Evolutionary conservation across 208 protist genomes (phyloP).

Genomic region (Novymonas esmeraldas): DNA sequence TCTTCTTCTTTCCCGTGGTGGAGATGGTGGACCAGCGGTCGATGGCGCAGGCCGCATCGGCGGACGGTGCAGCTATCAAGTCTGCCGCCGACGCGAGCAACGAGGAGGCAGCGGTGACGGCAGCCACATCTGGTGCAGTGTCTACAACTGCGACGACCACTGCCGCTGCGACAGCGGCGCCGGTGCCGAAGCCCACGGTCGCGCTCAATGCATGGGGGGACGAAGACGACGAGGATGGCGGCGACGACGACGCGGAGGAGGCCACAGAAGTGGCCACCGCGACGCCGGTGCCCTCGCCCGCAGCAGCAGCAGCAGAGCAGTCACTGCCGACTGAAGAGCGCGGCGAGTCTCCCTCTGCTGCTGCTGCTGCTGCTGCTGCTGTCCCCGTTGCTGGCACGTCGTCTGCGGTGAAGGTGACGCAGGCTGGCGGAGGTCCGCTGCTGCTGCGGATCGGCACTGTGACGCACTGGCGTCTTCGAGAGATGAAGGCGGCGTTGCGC

Average conservation of each 20-base stretch:
- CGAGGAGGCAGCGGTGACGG: slow-evolving; percentile 8
- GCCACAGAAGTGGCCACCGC: slow-evolving; percentile 1
- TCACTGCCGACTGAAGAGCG: too few relatives aligned
- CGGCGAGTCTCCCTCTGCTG: too few relatives aligned
- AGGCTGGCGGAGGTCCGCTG: slow-evolving; percentile 9
- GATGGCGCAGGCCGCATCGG: slow-evolving; percentile 5
- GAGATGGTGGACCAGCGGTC: slow-evolving; percentile 23
- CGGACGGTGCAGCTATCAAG: not conserved
- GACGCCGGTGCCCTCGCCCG: not conserved
- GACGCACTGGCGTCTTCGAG: slow-evolving; percentile 40
- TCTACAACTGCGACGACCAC: too few relatives aligned
- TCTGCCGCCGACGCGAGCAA: slow-evolving; percentile 9
- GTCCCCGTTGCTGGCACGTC: not conserved
- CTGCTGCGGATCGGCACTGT: slow-evolving; percentile 48
- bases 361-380: too few relatives aligned
- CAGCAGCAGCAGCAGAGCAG: too few relatives aligned
- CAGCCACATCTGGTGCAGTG: too few relatives aligned
- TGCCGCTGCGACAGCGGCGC: slow-evolving; percentile 1
- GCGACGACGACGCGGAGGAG: slow-evolving; percentile 8
- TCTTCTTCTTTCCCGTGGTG: slow-evolving; percentile 74
- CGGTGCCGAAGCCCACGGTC: slow-evolving; percentile 27
- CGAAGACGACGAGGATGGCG: slow-evolving; percentile 76
- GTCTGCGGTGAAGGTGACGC: not conserved
- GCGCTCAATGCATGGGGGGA: slow-evolving; percentile 82
- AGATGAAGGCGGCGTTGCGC: slow-evolving; percentile 53